Conservation (phyloP, 1,284 basidiomycete genomes). For the Macrocybe sp. region DNA sequence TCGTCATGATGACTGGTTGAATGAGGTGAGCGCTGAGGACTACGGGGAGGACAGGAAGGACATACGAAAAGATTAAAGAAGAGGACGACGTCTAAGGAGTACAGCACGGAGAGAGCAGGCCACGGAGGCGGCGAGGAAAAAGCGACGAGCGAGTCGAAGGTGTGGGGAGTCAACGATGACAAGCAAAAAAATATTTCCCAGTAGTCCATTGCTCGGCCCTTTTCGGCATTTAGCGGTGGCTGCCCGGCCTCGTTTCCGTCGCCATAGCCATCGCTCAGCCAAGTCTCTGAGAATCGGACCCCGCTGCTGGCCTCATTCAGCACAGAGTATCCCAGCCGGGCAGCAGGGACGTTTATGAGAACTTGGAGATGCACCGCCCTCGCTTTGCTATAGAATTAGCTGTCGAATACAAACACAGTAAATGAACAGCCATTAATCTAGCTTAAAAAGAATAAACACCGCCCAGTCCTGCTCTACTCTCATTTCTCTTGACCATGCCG, state of each 20-base stretch:
- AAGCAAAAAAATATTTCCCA: conserved; percentile 20
- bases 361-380: too few relatives aligned
- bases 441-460: too few relatives aligned
- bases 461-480: conserved; percentile 2
- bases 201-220: conserved; percentile 7
- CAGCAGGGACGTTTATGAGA: too few relatives aligned
- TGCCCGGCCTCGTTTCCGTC: conserved; percentile 4
- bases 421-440: conserved; percentile 1
- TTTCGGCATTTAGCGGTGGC: conserved; percentile 11
- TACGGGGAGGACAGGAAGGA: background rate
- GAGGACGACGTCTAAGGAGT: conserved; percentile 18
- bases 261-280: background rate
- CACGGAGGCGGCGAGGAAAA: too few relatives aligned
- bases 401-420: too few relatives aligned
- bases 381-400: too few relatives aligned
- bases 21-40: background rate
- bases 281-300: background rate
- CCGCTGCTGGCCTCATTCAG: too few relatives aligned
- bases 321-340: too few relatives aligned
- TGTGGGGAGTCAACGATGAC: conserved; percentile 11
- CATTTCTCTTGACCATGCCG: conserved; percentile 24
- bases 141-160: conserved; percentile 7
- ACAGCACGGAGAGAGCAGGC: conserved; percentile 21
- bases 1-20: conserved; percentile 27
- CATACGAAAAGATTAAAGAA: conserved; percentile 28